Conservation (phyloP, 208 protist genomes). For the Leishmania tropica region DNA sequence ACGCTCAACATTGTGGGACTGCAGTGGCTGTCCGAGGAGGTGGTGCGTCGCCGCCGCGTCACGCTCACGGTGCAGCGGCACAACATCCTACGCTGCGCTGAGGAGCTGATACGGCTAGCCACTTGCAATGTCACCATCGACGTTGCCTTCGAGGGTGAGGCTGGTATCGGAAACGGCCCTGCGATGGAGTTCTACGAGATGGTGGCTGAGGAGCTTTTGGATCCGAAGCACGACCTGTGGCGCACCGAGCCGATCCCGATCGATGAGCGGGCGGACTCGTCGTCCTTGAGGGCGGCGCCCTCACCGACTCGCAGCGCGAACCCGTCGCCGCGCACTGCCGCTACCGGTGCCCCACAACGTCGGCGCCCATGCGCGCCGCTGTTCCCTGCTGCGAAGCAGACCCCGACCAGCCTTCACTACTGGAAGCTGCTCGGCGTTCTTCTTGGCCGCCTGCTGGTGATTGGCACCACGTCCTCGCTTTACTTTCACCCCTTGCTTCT, state of each 20-base stretch:
- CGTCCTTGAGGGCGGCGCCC: neutral
- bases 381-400: slow-evolving; percentile 35
- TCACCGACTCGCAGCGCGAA: neutral
- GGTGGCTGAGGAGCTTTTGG: slow-evolving; percentile 48
- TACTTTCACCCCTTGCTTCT: slow-evolving; percentile 68
- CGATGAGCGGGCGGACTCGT: neutral
- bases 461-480: slow-evolving; percentile 50
- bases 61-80: slow-evolving; percentile 47
- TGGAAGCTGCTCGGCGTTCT: slow-evolving; percentile 76
- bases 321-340: neutral
- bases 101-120: slow-evolving; percentile 46
- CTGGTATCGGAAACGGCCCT: slow-evolving; percentile 79
- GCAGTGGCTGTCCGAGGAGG: slow-evolving; percentile 44
- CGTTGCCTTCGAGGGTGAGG: slow-evolving; percentile 79
- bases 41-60: slow-evolving; percentile 27
- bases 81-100: slow-evolving; percentile 47
- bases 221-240: slow-evolving; percentile 50
- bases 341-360: neutral
- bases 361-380: slow-evolving; percentile 28
- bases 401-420: slow-evolving; percentile 36
- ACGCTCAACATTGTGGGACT: slow-evolving; percentile 48
- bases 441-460: slow-evolving; percentile 61
- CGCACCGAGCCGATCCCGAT: slow-evolving; percentile 41
- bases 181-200: slow-evolving; percentile 82
- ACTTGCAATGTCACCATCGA: slow-evolving; percentile 67